Percentiles rank a stretch among this genome's conserved stretches.
These are phyloP conservation scores for Trichoderma lentiforme DNA, from an alignment of 2,329 filamentous ascomycete genomes.

Conservation along the genomic window DNA sequence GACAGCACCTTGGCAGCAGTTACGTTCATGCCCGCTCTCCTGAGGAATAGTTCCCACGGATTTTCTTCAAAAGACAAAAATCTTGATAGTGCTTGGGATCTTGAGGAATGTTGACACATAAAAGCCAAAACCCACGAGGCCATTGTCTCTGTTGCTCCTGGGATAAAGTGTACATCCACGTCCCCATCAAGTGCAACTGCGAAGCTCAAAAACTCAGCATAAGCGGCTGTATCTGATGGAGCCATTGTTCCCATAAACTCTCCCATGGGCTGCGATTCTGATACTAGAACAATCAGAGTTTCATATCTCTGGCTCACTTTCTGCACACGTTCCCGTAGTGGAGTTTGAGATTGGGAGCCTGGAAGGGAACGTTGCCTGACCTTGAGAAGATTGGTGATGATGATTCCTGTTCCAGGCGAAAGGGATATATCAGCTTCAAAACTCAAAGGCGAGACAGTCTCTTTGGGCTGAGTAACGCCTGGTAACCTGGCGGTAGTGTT, in stretches of 20 bases:
- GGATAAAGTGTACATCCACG: constrained; percentile 44
- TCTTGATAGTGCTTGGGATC: constrained; percentile 29
- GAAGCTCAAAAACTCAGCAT: constrained; percentile 52
- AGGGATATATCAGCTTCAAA: constrained; percentile 71
- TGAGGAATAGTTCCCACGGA: constrained; percentile 38
- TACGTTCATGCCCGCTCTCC: constrained; percentile 36
- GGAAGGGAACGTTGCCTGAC: constrained; percentile 70
- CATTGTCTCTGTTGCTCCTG: constrained; percentile 48
- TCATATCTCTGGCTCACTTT: constrained; percentile 60
- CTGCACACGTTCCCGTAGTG: constrained; percentile 54
- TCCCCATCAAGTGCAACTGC: constrained; percentile 38
- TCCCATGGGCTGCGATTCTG: constrained; percentile 44
- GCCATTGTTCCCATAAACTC: constrained; percentile 41
- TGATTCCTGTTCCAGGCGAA: constrained; percentile 64
- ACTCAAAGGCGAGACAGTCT: constrained; percentile 36
- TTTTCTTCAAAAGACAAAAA: constrained; percentile 40
- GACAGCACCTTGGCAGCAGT: constrained; percentile 36
- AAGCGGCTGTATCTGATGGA: constrained; percentile 41
- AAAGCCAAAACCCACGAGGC: constrained; percentile 53
- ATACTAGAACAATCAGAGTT: constrained; percentile 64
- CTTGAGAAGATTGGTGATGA: constrained; percentile 69
- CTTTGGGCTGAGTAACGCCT: constrained; percentile 17
- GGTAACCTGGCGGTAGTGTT: constrained; percentile 26
- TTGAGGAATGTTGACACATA: constrained; percentile 45
- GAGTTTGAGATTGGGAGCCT: constrained; percentile 36